Conservation (phyloP, 2,329 filamentous ascomycete species). For the Capronia americana region DNA sequence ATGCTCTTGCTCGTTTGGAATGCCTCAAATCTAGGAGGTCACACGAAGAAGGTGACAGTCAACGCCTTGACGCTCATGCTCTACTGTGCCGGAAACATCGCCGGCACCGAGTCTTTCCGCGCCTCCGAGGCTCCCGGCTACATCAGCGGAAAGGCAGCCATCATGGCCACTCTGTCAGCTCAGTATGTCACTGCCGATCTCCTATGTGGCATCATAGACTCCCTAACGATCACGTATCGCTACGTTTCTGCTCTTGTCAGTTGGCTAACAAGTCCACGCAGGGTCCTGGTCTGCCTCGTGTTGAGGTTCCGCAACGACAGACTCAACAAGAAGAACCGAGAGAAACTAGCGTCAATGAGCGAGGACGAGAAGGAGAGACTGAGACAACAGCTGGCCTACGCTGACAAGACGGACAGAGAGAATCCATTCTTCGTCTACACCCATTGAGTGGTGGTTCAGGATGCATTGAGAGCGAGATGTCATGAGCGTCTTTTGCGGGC, state of each 20-base stretch:
- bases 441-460: conserved; percentile 12
- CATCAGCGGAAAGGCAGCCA: conserved; percentile 44
- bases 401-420: conserved; percentile 41
- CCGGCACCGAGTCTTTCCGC: conserved; percentile 54
- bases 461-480: neutral
- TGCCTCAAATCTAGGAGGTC: conserved; percentile 55
- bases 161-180: conserved; percentile 12
- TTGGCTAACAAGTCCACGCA: conserved; percentile 30
- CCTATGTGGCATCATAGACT: neutral
- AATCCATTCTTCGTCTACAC: conserved; percentile 44
- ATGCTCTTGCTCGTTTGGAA: conserved; percentile 57
- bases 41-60: conserved; percentile 53
- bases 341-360: conserved; percentile 41
- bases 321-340: conserved; percentile 43
- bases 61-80: conserved; percentile 51
- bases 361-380: conserved; percentile 41
- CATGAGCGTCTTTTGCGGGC: too few species aligned
- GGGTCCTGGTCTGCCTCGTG: conserved; percentile 42
- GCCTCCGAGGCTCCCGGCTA: conserved; percentile 51
- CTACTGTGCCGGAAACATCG: conserved; percentile 53
- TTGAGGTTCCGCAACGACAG: conserved; percentile 43
- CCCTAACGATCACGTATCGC: neutral
- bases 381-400: conserved; percentile 42
- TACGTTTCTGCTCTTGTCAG: neutral
- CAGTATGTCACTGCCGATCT: neutral